Evolutionary conservation across 1,284 basidiomycete genomes (phyloP).

Genomic region (Termitomyces sp.): DNA sequence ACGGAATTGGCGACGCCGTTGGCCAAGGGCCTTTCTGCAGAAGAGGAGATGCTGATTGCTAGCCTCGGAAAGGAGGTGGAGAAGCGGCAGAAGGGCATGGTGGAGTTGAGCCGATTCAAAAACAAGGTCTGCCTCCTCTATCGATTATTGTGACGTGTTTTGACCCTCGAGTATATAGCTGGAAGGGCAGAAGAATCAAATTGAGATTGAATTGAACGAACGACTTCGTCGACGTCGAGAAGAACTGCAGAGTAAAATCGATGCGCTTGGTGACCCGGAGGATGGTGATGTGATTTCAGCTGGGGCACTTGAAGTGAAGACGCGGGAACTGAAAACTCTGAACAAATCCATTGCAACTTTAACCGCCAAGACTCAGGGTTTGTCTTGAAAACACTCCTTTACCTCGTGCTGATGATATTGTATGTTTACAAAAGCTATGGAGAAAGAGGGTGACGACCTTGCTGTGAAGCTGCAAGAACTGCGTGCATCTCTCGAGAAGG

Average conservation of each 20-base stretch:
- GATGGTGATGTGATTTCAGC: constrained; percentile 53
- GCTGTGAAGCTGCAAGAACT: constrained; percentile 63
- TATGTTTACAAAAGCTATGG: constrained; percentile 41
- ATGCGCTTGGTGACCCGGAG: constrained; percentile 63
- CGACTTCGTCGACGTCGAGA: constrained; percentile 75
- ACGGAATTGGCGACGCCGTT: constrained; percentile 77
- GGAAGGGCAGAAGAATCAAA: constrained; percentile 69
- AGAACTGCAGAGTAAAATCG: constrained; percentile 75
- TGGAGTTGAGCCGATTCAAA: constrained; percentile 66
- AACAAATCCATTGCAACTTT: constrained; percentile 62
- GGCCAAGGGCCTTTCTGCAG: constrained; percentile 64
- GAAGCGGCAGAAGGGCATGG: constrained; percentile 61
- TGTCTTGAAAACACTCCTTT: constrained; percentile 15
- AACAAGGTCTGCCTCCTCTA: constrained; percentile 56
- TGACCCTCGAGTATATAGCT: constrained; percentile 45
- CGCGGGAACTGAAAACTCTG: constrained; percentile 64
- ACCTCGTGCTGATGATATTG: neutral
- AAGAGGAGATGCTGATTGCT: constrained; percentile 71
- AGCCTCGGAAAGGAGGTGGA: constrained; percentile 76
- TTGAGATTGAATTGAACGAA: constrained; percentile 94
- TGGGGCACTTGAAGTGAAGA: constrained; percentile 64
- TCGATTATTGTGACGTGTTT: neutral
- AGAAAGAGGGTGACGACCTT: constrained; percentile 68
- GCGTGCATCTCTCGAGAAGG: constrained; percentile 64
- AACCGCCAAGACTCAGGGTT: constrained; percentile 62